Evolutionary conservation across 495 filamentous ascomycete species (phyloP).

Genomic region (Neurospora pannonica): DNA sequence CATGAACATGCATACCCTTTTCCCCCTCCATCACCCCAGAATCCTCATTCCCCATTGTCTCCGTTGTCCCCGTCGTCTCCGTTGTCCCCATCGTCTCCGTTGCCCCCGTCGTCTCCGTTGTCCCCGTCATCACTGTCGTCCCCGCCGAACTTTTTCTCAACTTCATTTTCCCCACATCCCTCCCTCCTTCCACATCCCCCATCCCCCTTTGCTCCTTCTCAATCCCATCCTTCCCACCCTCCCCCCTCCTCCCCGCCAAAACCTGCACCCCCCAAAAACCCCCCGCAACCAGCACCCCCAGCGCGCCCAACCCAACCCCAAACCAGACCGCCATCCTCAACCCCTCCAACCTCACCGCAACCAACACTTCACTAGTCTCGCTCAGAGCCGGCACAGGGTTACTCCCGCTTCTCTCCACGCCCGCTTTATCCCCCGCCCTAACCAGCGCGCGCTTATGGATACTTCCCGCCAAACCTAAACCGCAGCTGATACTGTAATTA

Average conservation of each 20-base stretch:
- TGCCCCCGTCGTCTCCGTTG: not conserved
- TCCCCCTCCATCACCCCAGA: not conserved
- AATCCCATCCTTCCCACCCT: not conserved
- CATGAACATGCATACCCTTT: not conserved
- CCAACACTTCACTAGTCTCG: not conserved
- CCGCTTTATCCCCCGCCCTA: not conserved
- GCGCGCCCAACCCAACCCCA: conserved; percentile 39
- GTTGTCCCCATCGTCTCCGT: not conserved
- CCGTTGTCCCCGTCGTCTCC: not conserved
- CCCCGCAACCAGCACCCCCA: conserved; percentile 30
- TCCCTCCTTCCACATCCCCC: no score
- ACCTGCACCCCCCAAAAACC: conserved; percentile 8
- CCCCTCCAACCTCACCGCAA: conserved; percentile 31
- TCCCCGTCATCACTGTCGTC: not conserved
- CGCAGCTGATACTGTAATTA: conserved; percentile 35
- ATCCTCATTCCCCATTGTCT: not conserved
- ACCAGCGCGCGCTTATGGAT: conserved; percentile 19
- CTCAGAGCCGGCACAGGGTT: not conserved
- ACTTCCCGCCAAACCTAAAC: conserved; percentile 38
- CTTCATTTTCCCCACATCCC: not conserved
- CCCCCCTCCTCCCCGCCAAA: not conserved
- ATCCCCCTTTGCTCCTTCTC: not conserved
- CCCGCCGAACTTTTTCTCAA: not conserved
- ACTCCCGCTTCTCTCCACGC: not conserved
- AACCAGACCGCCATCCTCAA: conserved; percentile 50